Evolutionary conservation across 2,329 filamentous ascomycete genomes (phyloP).

Genomic region (Didymella arachidicola): DNA sequence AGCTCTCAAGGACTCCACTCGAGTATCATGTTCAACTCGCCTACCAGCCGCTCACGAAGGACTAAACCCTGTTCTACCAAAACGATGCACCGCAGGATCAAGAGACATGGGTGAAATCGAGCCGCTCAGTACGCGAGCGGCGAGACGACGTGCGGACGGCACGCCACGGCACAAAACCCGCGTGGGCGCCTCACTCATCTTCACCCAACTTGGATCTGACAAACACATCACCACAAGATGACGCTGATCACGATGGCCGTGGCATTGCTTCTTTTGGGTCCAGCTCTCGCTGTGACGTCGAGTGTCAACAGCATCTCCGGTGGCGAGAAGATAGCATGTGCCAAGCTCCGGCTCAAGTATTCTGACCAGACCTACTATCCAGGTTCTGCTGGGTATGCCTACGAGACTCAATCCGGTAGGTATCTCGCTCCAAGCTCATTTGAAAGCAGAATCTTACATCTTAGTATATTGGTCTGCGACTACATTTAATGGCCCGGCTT

Average conservation of each 20-base stretch:
- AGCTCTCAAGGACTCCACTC: neutral
- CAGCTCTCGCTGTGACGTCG: neutral
- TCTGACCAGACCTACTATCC: constrained; percentile 18
- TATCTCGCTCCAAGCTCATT: neutral
- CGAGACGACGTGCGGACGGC: neutral
- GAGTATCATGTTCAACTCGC: neutral
- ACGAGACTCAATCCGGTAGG: constrained; percentile 19
- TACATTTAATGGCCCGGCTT: constrained; percentile 26
- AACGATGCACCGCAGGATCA: constrained; percentile 4
- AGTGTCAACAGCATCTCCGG: neutral
- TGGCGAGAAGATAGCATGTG: constrained; percentile 11
- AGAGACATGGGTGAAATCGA: constrained; percentile 5
- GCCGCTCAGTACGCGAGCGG: neutral
- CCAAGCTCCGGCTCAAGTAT: constrained; percentile 9
- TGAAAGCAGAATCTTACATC: neutral
- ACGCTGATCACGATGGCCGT: neutral
- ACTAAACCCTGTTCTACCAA: neutral
- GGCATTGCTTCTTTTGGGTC: neutral
- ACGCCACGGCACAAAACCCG: neutral
- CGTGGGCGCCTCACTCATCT: neutral
- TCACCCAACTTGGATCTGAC: neutral
- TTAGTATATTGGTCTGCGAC: constrained; percentile 26
- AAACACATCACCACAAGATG: neutral
- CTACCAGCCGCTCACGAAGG: neutral
- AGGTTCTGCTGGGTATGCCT: constrained; percentile 8